These are phyloP conservation scores for Alternaria sp. DNA, from an alignment of 2,329 filamentous ascomycete genomes.

Conservation along the genomic window DNA sequence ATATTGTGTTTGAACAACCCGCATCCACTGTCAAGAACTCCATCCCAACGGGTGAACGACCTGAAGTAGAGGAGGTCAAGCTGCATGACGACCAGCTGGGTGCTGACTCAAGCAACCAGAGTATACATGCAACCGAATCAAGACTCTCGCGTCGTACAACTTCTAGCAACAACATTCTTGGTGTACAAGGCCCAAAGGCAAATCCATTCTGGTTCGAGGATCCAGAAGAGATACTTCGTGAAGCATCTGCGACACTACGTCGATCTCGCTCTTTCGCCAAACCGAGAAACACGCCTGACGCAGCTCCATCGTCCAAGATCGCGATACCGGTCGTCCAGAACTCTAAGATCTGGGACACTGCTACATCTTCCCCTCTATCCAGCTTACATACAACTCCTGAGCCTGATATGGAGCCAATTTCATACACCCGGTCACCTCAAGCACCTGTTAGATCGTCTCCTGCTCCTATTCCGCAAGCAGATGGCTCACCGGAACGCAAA, in stretches of 20 bases:
- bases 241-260: constrained; percentile 15
- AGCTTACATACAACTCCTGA: constrained; percentile 22
- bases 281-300: not conserved
- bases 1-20: not conserved
- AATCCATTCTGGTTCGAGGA: constrained; percentile 24
- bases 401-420: not conserved
- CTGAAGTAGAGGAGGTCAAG: not conserved
- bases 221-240: constrained; percentile 28
- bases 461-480: constrained; percentile 7
- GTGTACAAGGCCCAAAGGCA: constrained; percentile 29
- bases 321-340: not conserved
- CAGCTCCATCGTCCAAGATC: not conserved
- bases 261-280: constrained; percentile 15
- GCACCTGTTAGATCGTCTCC: not conserved
- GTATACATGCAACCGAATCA: not conserved
- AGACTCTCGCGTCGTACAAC: constrained; percentile 3
- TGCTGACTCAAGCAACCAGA: not conserved
- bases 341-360: not conserved
- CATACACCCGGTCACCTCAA: not conserved
- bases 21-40: not conserved
- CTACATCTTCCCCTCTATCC: constrained; percentile 19
- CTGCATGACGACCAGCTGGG: not conserved
- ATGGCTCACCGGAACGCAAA: constrained; percentile 11
- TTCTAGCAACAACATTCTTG: constrained; percentile 7
- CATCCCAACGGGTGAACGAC: not conserved